Percentiles rank a stretch among this genome's conserved stretches.
phyloP scores from a whole-genome alignment of 768 basidiomycete species.

The Ephemerocybe angulata region DNA sequence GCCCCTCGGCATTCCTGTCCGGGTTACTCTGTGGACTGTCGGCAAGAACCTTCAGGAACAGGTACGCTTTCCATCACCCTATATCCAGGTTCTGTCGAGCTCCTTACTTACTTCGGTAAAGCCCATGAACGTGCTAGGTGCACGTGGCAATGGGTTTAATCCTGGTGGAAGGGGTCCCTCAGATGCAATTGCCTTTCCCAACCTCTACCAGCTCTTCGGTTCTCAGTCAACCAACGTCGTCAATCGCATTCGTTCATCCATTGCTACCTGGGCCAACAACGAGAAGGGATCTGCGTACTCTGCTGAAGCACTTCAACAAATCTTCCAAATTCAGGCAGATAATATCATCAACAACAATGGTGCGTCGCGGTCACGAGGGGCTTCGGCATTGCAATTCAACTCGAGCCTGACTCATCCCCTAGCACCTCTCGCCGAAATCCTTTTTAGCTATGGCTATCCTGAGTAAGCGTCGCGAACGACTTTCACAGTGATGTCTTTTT shows the following conservation, averaged over 20 bases:
- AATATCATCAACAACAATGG: conserved; percentile 46
- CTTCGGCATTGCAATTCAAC: too few species aligned
- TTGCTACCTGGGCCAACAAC: conserved; percentile 40
- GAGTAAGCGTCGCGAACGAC: conserved; percentile 26
- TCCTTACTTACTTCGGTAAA: conserved; percentile 10
- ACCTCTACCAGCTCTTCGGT: conserved; percentile 46
- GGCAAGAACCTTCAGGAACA: conserved; percentile 60
- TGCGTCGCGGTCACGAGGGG: conserved; percentile 13
- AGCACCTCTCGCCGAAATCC: conserved; percentile 48
- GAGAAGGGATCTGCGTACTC: conserved; percentile 39
- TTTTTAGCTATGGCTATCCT: conserved; percentile 44
- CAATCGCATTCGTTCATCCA: conserved; percentile 33
- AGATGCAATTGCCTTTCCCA: conserved; percentile 49
- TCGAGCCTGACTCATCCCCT: neutral
- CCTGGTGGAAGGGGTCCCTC: conserved; percentile 41
- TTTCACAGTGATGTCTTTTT: neutral
- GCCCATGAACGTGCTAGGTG: conserved; percentile 43
- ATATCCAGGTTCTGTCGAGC: neutral
- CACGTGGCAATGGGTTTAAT: conserved; percentile 37
- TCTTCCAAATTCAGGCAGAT: conserved; percentile 44
- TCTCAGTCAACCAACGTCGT: conserved; percentile 28
- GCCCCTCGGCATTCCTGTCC: conserved; percentile 43
- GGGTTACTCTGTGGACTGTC: conserved; percentile 46
- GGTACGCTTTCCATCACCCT: conserved; percentile 16
- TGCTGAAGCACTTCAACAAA: conserved; percentile 37